Conservation (phyloP, 2,329 filamentous ascomycete species). For the Apiospora koreana region DNA sequence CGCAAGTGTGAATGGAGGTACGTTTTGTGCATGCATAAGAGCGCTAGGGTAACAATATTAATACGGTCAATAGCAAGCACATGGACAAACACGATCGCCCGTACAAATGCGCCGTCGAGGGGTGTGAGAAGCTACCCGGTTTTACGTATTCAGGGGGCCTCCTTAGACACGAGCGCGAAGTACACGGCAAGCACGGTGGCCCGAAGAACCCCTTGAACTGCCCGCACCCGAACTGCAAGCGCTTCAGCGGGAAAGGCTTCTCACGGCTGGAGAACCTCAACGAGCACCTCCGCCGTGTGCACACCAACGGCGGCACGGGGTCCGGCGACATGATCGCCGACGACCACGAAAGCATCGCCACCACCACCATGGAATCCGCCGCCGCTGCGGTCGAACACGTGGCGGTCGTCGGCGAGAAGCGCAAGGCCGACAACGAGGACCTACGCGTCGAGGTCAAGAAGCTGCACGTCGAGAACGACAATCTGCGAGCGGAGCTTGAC, state of each 20-base stretch:
- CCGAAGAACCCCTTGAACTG: conserved; percentile 87
- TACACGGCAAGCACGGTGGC: conserved; percentile 86
- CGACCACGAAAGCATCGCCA: conserved; percentile 41
- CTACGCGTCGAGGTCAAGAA: conserved; percentile 68
- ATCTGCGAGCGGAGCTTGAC: conserved; percentile 49
- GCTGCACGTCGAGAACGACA: conserved; percentile 59
- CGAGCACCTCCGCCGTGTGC: conserved; percentile 90
- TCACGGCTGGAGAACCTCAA: conserved; percentile 92
- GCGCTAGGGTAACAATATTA: background rate
- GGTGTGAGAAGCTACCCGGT: conserved; percentile 87
- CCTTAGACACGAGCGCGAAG: conserved; percentile 86
- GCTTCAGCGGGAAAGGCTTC: conserved; percentile 85
- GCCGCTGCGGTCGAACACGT: conserved; percentile 15
- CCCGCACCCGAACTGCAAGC: conserved; percentile 84
- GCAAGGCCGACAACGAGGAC: conserved; percentile 50
- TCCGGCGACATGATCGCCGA: conserved; percentile 33
- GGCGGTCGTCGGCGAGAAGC: conserved; percentile 42
- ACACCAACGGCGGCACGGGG: conserved; percentile 55
- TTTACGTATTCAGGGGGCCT: conserved; percentile 95
- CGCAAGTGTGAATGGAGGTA: conserved; percentile 95
- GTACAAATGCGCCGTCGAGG: conserved; percentile 80
- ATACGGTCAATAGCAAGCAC: conserved; percentile 68
- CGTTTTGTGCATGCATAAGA: conserved; percentile 41
- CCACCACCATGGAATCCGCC: conserved; percentile 15
- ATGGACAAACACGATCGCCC: conserved; percentile 98